Base-by-base conservation (phyloP, 129 eudicot species). In the Tagetes erecta region DNA sequence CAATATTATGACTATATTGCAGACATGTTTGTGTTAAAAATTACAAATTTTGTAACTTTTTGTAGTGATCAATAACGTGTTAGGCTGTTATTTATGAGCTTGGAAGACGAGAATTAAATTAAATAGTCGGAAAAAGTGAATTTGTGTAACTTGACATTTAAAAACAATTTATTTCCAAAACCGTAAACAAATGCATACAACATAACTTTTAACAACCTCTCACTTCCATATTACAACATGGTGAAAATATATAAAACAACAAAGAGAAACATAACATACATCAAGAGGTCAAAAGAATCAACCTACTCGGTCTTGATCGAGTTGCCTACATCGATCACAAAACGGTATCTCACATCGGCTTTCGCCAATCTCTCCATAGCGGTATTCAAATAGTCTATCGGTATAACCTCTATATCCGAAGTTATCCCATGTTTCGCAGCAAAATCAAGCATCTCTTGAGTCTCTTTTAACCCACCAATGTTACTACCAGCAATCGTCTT, bases 371-470 rank as follows among this genome's bases (percentile, higher is more conserved):
- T 73, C 34, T 86, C 85, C 88, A 88, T 88, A 5, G 91, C 87
- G 0, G 72, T 88, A 87, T 88, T 88, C 38, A 86, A 80, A 20
- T 86, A 88, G 33, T 86, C 85, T 8, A 86, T 83, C 0, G 85
- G 80, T 40, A 88, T 77, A 31, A 76, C 13, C 85, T 88, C 90
- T 5, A 83, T 47, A 68, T 85, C 82, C 3, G 94, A 74, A 27
- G 75, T 65, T n/a, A 88, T 68, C 46, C 81, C 72, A 75, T 82
- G 85, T 71, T 86, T 45, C 49, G 91, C 88, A 1, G 88, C 85
- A 74, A 88, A 88, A 81, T 88, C 91, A 36, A 88, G 78, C 88
- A 86, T 85, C 71, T 88, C 88, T 58, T 85, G 95, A 2, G 91
- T 86, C 83, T 88, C 95, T 63, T 81, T 84, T 70, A 87, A 37